Conservation (phyloP, 257 asterid genomes). For the Capsicum pubescens region DNA sequence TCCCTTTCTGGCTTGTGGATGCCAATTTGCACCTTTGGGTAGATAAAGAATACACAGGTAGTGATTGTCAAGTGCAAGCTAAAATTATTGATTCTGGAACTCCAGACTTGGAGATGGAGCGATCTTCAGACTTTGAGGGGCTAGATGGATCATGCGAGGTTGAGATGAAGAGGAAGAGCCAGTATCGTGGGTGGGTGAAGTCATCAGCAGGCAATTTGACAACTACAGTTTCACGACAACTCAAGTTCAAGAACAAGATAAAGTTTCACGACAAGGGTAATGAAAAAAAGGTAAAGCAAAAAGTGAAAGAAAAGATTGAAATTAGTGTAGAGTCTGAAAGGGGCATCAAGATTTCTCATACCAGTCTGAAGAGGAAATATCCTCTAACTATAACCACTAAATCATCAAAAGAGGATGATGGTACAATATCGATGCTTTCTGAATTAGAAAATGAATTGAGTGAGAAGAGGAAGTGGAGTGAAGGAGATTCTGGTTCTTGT, state of each 20-base stretch:
- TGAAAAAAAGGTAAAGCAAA: constrained; percentile 52
- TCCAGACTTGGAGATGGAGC: constrained; percentile 44
- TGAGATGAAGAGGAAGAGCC: constrained; percentile 51
- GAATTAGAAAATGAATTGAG: constrained; percentile 48
- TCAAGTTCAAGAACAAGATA: constrained; percentile 60
- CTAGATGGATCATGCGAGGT: constrained; percentile 63
- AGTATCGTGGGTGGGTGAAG: constrained; percentile 75
- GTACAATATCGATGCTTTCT: constrained; percentile 44
- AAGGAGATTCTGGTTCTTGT: constrained; percentile 16
- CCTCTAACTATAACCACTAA: constrained; percentile 53
- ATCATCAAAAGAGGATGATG: constrained; percentile 41
- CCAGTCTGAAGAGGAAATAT: constrained; percentile 40
- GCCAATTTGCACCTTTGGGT: constrained; percentile 87
- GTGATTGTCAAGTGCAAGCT: constrained; percentile 55
- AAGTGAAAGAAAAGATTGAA: constrained; percentile 48
- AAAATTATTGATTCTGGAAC: constrained; percentile 37
- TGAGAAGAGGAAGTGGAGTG: constrained; percentile 41
- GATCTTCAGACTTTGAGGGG: constrained; percentile 39
- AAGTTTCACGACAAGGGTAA: constrained; percentile 51
- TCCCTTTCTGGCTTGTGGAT: constrained; percentile 76
- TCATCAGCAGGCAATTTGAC: constrained; percentile 73
- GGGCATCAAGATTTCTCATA: constrained; percentile 27
- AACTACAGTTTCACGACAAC: constrained; percentile 34
- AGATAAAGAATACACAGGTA: constrained; percentile 41
- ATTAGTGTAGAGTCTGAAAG: constrained; percentile 34